Conservation (phyloP, 2,329 filamentous ascomycete genomes). For the Aspergillus latus region DNA sequence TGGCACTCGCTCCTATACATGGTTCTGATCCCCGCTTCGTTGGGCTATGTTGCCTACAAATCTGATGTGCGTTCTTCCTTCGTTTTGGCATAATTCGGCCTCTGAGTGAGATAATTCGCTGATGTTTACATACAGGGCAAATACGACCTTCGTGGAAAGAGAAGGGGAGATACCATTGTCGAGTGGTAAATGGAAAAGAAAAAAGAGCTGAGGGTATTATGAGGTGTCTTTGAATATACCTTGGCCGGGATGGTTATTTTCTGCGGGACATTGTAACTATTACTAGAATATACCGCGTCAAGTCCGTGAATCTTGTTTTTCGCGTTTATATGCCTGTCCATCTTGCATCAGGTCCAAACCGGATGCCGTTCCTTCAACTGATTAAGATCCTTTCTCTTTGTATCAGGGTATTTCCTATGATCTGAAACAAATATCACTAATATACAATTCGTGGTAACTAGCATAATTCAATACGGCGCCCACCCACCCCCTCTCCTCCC, state of each 20-base stretch:
- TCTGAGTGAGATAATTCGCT: neutral
- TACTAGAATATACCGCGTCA: conserved; percentile 36
- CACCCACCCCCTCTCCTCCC: conserved; percentile 37
- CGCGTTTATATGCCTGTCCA: neutral
- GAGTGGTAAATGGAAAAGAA: conserved; percentile 62
- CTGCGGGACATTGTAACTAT: conserved; percentile 24
- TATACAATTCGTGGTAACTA: conserved; percentile 3
- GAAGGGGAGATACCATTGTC: conserved; percentile 76
- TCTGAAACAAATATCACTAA: conserved; percentile 3
- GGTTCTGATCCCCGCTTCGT: conserved; percentile 66
- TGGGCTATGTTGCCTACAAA: conserved; percentile 72
- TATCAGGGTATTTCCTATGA: neutral
- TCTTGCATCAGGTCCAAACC: neutral
- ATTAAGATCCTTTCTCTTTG: neutral
- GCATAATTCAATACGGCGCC: conserved; percentile 37
- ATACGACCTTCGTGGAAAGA: conserved; percentile 81
- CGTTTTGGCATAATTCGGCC: neutral
- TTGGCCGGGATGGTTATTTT: conserved; percentile 4
- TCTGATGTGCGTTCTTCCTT: conserved; percentile 76
- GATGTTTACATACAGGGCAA: conserved; percentile 65
- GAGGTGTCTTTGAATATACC: conserved; percentile 14
- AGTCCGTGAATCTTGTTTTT: conserved; percentile 18
- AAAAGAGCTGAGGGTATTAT: neutral
- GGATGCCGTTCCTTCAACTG: neutral
- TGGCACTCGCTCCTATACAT: conserved; percentile 77